Evolutionary conservation across 495 filamentous ascomycete species (phyloP).

Genomic region (Bryoglossum gracile): DNA sequence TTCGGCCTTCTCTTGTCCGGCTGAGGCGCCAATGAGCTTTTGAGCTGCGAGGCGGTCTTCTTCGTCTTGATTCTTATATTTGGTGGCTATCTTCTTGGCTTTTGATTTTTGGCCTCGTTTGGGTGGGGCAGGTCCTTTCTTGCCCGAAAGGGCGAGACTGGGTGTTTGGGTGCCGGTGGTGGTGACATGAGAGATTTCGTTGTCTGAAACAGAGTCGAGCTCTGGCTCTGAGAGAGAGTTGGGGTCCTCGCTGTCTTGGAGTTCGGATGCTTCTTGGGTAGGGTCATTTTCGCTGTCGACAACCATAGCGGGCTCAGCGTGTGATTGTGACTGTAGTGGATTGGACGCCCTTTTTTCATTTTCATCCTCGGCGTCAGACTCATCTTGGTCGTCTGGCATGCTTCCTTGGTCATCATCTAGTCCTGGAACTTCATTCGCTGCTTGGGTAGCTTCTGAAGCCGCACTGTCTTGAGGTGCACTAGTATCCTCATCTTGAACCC

Average conservation of each 20-base stretch:
- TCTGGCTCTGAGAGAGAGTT: slow-evolving; percentile 8
- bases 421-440: slow-evolving; percentile 19
- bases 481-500: slow-evolving; percentile 32
- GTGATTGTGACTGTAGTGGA: slow-evolving; percentile 35
- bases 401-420: slow-evolving; percentile 27
- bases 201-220: slow-evolving; percentile 23
- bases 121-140: slow-evolving; percentile 33
- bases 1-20: slow-evolving; percentile 43
- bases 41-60: slow-evolving; percentile 82
- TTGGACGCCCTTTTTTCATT: slow-evolving; percentile 33
- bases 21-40: slow-evolving; percentile 67
- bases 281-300: slow-evolving; percentile 28
- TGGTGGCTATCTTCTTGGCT: slow-evolving; percentile 76
- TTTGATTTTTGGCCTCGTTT: slow-evolving; percentile 80
- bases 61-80: slow-evolving; percentile 93
- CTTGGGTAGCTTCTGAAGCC: neutral
- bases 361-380: slow-evolving; percentile 28
- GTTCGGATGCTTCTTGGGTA: slow-evolving; percentile 26
- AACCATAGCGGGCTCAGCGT: slow-evolving; percentile 22
- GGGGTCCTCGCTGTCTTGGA: slow-evolving; percentile 24
- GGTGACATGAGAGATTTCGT: slow-evolving; percentile 10
- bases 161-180: slow-evolving; percentile 19
- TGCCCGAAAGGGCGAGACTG: slow-evolving; percentile 21
- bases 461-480: too few species aligned
- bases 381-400: slow-evolving; percentile 7